phyloP scores from a whole-genome alignment of 2,329 filamentous ascomycete genomes.

The Fusarium circinatum region DNA sequence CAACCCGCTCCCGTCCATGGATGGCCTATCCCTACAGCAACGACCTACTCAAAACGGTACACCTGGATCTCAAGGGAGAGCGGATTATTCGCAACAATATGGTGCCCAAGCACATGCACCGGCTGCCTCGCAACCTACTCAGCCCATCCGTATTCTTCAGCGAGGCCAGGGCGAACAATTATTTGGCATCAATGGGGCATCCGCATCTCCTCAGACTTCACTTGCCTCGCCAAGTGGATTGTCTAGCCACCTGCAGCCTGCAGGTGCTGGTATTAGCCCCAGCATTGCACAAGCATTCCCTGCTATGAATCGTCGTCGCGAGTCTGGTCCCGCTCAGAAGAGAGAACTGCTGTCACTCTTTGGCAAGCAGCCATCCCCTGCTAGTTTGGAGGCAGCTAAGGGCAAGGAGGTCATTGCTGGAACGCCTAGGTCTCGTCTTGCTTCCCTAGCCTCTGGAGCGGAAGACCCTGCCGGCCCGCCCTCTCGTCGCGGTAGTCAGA shows the following conservation, averaged over 20 bases:
- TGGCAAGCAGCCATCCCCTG: slow-evolving; percentile 54
- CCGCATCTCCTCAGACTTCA: slow-evolving; percentile 37
- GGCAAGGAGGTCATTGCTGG: slow-evolving; percentile 41
- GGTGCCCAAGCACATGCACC: slow-evolving; percentile 12
- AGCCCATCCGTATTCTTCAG: slow-evolving; percentile 50
- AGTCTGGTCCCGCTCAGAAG: slow-evolving; percentile 48
- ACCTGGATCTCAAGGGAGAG: slow-evolving; percentile 25
- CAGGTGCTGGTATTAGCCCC: slow-evolving; percentile 31
- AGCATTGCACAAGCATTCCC: slow-evolving; percentile 31
- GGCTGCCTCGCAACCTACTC: slow-evolving; percentile 21
- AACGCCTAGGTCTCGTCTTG: slow-evolving; percentile 50
- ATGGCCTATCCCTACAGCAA: slow-evolving; percentile 36
- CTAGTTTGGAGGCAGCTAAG: slow-evolving; percentile 38
- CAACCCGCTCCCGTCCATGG: slow-evolving; percentile 31
- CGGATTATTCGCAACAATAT: slow-evolving; percentile 33
- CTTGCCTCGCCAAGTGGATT: slow-evolving; percentile 36
- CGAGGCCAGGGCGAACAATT: slow-evolving; percentile 47
- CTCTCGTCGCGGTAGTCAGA: slow-evolving; percentile 60
- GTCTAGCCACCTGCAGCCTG: slow-evolving; percentile 31
- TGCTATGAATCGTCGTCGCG: slow-evolving; percentile 33
- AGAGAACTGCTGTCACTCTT: slow-evolving; percentile 69
- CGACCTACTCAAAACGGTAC: slow-evolving; percentile 19
- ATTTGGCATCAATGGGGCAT: slow-evolving; percentile 19
- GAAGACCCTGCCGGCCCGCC: slow-evolving; percentile 45
- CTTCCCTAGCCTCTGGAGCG: slow-evolving; percentile 56